These are phyloP conservation scores for Wallacemonas sp. DNA, from an alignment of 208 protist genomes.

Conservation along the genomic window DNA sequence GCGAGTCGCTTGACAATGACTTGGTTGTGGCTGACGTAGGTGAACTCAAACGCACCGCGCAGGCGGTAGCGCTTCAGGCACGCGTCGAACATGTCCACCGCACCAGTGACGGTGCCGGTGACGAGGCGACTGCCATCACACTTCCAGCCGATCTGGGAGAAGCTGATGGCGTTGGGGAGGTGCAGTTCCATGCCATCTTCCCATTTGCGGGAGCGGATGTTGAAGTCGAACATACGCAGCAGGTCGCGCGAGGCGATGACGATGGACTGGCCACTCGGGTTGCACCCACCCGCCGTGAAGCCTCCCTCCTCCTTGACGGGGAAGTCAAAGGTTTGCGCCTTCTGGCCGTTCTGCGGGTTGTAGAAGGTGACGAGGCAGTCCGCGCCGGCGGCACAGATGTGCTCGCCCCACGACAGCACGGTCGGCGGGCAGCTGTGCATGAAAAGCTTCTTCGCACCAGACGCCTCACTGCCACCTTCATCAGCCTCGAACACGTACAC, in stretches of 20 bases:
- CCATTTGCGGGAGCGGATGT: constrained; percentile 90
- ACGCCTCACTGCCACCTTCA: constrained; percentile 40
- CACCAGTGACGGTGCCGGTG: constrained; percentile 90
- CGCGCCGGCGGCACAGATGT: constrained; percentile 87
- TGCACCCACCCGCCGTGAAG: constrained; percentile 89
- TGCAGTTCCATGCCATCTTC: constrained; percentile 84
- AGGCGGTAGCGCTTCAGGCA: constrained; percentile 94
- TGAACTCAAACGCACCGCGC: constrained; percentile 97
- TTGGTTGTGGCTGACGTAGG: constrained; percentile 95
- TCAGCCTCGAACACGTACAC: constrained; percentile 89
- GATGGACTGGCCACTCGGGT: constrained; percentile 93
- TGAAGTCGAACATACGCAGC: constrained; percentile 94
- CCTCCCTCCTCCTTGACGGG: constrained; percentile 83
- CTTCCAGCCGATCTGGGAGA: constrained; percentile 93
- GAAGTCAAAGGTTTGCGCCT: constrained; percentile 89
- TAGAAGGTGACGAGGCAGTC: constrained; percentile 94
- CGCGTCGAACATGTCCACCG: constrained; percentile 96
- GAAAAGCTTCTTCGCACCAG: constrained; percentile 80
- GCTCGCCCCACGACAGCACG: constrained; percentile 92
- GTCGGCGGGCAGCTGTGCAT: constrained; percentile 88
- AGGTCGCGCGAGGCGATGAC: constrained; percentile 88
- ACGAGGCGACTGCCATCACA: constrained; percentile 93
- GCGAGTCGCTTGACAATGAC: constrained; percentile 96
- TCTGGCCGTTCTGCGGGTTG: constrained; percentile 81
- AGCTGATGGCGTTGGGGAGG: constrained; percentile 91